Evolutionary conservation across 2,329 filamentous ascomycete genomes (phyloP).

Genomic region (Colletotrichum kahawae): DNA sequence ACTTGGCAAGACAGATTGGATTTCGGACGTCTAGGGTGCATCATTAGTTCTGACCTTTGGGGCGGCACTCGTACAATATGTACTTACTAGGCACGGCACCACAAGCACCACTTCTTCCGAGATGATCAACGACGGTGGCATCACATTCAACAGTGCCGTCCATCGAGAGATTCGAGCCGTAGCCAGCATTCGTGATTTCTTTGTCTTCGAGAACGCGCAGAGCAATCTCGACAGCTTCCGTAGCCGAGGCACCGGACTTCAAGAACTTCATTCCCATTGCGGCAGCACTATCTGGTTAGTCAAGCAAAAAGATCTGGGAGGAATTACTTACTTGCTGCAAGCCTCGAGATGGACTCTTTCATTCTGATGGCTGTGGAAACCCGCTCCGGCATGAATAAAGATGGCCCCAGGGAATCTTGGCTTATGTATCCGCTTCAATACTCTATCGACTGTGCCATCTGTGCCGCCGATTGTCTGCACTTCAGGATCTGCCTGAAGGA

Average conservation of each 20-base stretch:
- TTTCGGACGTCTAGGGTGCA: slow-evolving; percentile 79
- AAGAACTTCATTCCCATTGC: slow-evolving; percentile 82
- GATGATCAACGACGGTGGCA: slow-evolving; percentile 89
- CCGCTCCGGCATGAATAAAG: slow-evolving; percentile 94
- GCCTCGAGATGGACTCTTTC: slow-evolving; percentile 84
- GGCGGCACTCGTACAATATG: not conserved
- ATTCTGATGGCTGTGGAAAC: slow-evolving; percentile 89
- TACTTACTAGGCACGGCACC: slow-evolving; percentile 86
- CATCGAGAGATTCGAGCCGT: slow-evolving; percentile 91
- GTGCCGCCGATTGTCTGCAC: slow-evolving; percentile 26
- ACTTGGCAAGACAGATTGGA: slow-evolving; percentile 84
- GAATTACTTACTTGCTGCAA: slow-evolving; percentile 78
- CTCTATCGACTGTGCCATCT: slow-evolving; percentile 48
- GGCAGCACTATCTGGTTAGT: slow-evolving; percentile 68
- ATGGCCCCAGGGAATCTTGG: slow-evolving; percentile 68
- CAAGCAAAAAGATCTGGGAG: not conserved
- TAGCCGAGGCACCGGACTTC: slow-evolving; percentile 76
- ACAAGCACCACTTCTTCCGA: slow-evolving; percentile 89
- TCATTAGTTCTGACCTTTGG: not conserved
- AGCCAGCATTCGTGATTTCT: slow-evolving; percentile 96
- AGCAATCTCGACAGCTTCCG: slow-evolving; percentile 89
- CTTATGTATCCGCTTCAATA: slow-evolving; percentile 38
- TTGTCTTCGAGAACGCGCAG: slow-evolving; percentile 89
- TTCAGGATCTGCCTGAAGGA: not conserved
- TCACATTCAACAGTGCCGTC: slow-evolving; percentile 94